These are phyloP conservation scores for Leishmania arabica DNA, from an alignment of 208 protist species.

Conservation along the genomic window DNA sequence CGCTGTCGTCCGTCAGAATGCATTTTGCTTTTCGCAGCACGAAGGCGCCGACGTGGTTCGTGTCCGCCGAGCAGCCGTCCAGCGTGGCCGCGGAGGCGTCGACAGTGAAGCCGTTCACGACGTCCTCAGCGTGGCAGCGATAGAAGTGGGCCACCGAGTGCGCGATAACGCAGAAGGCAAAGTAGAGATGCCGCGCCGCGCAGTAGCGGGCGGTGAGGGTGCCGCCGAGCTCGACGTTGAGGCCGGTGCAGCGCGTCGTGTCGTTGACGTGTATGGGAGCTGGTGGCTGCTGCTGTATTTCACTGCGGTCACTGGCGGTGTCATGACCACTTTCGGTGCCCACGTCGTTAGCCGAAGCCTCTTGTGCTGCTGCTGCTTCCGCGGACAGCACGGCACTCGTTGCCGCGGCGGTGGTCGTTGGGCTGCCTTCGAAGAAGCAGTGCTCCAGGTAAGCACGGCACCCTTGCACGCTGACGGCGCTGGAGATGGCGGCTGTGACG, in stretches of 20 bases:
- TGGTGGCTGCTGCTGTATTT: background rate
- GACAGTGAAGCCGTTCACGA: constrained; percentile 83
- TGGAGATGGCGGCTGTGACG: constrained; percentile 50
- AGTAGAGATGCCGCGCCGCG: constrained; percentile 59
- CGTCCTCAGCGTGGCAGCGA: constrained; percentile 62
- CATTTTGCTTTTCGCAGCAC: constrained; percentile 74
- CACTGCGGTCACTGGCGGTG: background rate
- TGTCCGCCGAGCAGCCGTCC: constrained; percentile 62
- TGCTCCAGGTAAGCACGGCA: constrained; percentile 57
- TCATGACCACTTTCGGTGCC: background rate
- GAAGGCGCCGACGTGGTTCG: constrained; percentile 76
- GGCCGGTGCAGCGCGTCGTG: constrained; percentile 42
- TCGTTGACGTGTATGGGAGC: constrained; percentile 29
- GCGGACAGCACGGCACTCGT: background rate
- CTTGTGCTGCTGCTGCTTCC: background rate
- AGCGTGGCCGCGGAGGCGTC: constrained; percentile 72
- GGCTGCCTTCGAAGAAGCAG: constrained; percentile 39
- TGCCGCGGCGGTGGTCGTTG: background rate
- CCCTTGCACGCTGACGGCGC: constrained; percentile 65
- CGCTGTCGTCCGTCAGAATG: constrained; percentile 45
- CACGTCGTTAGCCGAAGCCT: background rate
- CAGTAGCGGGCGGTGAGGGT: constrained; percentile 64
- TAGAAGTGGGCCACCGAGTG: constrained; percentile 77
- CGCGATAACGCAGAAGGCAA: constrained; percentile 73
- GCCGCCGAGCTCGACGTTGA: constrained; percentile 75